phyloP scores from a whole-genome alignment of 257 asterid species.

The Parsonsia alboflavescens region DNA sequence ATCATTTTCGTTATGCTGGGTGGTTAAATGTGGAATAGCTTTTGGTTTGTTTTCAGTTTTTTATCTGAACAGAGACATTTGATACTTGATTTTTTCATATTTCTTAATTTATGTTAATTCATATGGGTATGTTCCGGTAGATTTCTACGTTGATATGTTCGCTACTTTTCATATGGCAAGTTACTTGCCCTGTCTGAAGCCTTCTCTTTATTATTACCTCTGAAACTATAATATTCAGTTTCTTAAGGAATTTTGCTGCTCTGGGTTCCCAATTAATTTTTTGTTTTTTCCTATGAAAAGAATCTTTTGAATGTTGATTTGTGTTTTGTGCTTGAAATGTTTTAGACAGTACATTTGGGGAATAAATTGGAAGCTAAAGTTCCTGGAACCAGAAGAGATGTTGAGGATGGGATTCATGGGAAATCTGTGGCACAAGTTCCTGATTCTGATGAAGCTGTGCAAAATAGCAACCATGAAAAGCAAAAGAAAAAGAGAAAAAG shows the following conservation, averaged over 20 bases:
- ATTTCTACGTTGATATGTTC: background rate
- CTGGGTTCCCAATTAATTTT: background rate
- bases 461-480: constrained; percentile 31
- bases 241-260: background rate
- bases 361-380: constrained; percentile 27
- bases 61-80: background rate
- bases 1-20: background rate
- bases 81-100: background rate
- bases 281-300: too few relatives aligned
- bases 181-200: background rate
- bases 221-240: background rate
- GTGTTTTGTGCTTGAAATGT: constrained; percentile 9
- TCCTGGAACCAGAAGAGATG: constrained; percentile 39
- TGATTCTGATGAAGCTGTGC: constrained; percentile 21
- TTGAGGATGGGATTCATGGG: constrained; percentile 34
- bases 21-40: background rate
- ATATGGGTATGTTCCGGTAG: background rate
- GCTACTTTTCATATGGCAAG: background rate
- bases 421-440: constrained; percentile 16
- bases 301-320: constrained; percentile 3
- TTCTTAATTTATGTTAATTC: background rate
- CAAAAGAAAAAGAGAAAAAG: constrained; percentile 58
- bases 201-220: background rate
- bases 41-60: background rate
- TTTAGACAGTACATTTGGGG: constrained; percentile 35